Conservation (phyloP, 345 rosid genomes). For the Acer campestre region DNA sequence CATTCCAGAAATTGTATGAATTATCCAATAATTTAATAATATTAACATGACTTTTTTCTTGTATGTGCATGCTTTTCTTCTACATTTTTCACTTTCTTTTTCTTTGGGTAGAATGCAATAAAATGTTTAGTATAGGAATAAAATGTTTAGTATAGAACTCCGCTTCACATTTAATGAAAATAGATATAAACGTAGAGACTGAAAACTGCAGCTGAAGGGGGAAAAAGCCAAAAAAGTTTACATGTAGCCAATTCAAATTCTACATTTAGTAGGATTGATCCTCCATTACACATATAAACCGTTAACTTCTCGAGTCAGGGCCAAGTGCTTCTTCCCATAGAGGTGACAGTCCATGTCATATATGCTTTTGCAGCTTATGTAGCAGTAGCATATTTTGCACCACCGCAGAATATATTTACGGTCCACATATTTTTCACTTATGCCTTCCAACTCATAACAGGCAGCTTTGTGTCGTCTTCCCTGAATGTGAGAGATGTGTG, state of each 20-base stretch:
- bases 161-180: no score
- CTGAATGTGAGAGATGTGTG: constrained; percentile 23
- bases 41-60: neutral
- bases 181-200: neutral
- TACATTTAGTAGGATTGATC: neutral
- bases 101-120: neutral
- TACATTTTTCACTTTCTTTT: neutral
- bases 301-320: neutral
- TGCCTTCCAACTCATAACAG: constrained; percentile 9
- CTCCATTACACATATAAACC: neutral
- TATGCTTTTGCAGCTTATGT: neutral
- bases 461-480: constrained; percentile 30
- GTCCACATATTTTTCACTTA: neutral
- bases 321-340: neutral
- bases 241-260: neutral
- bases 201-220: neutral
- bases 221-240: neutral
- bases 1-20: neutral
- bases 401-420: neutral
- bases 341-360: neutral
- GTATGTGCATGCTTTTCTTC: neutral
- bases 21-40: constrained; percentile 5
- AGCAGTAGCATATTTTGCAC: constrained; percentile 10
- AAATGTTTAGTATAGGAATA: neutral
- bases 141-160: neutral